Base-by-base conservation (phyloP, 2,329 filamentous ascomycete genomes). In the Sphaerulina musiva region DNA sequence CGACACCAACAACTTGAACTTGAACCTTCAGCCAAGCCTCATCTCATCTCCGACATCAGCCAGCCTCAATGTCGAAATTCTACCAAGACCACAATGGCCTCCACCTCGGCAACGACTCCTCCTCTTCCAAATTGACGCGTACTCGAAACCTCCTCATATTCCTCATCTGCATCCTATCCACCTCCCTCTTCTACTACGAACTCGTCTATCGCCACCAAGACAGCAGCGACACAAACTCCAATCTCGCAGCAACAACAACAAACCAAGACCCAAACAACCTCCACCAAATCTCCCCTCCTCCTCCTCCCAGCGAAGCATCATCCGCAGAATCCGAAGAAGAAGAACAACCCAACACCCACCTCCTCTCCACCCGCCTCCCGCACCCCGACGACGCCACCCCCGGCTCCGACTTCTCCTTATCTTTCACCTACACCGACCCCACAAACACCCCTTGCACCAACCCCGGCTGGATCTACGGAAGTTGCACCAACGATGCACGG, bases 381-480 rank as follows among this genome's bases (percentile, higher is more conserved):
- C 26, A 29, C 26, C 26, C 26, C 3, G 5, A 29, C 5, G 26
- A 38, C 5, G 2, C 34, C 34, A 10, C 6, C 10, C 34, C 8
- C 17, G 11, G 12, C 3, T 20, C 20, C 20, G 2, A 2, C 20
- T 20, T 20, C 20, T 4, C 20, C 20, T 4, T 4, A 20, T 20
- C 20, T 20, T 20, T 20, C 17, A 11, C 17, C n/a, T 9, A 6
- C 17, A 11, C 11, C 5, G 10, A 29, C 20, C 42, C 20, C 17
- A 26, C n/a, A 20, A 20, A 20, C 40, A 17, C 11, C 20, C 17
- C 10, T 34, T 46, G 20, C 34, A 39, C 50, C 34, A 39, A 50
- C 46, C 41, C 50, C 43, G 42, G 40, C 53, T n/a, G 54, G 54
- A 10, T 50, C 6, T 56, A 56, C 47, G 54, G 54, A 12, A 53